phyloP scores from a whole-genome alignment of 2,329 filamentous ascomycete genomes.

The Clarireedia sp. region DNA sequence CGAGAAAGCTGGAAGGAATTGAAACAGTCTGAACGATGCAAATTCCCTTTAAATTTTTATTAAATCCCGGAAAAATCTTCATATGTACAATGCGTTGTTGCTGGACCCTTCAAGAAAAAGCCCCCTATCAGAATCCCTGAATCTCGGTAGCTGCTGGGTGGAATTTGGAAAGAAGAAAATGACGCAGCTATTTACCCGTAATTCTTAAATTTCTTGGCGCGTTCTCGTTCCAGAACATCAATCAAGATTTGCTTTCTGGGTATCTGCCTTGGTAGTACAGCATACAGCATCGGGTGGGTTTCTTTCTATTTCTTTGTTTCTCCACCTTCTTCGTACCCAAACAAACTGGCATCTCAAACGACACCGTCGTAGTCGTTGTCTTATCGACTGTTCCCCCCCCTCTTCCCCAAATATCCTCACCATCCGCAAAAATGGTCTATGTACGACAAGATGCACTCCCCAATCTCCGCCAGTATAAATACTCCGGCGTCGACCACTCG shows the following conservation, averaged over 20 bases:
- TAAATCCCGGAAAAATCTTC: background rate
- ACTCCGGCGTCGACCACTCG: constrained; percentile 85
- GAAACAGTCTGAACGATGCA: too few species aligned
- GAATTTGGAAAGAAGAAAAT: background rate
- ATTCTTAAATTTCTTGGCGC: constrained; percentile 10
- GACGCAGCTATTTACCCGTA: constrained; percentile 8
- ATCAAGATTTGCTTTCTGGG: constrained; percentile 2
- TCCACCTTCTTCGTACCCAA: too few species aligned
- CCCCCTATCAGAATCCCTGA: constrained; percentile 6
- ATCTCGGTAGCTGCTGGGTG: constrained; percentile 1
- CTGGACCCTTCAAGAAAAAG: background rate
- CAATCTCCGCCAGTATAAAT: constrained; percentile 90
- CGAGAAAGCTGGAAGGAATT: too few species aligned
- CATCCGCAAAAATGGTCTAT: constrained; percentile 67
- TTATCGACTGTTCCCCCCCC: too few species aligned
- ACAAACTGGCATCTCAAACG: too few species aligned
- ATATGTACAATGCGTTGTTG: constrained; percentile 1
- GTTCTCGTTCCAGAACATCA: constrained; percentile 7
- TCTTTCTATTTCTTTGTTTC: background rate
- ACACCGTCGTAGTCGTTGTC: too few species aligned
- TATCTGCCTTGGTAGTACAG: background rate
- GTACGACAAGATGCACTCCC: constrained; percentile 85
- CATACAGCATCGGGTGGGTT: too few species aligned
- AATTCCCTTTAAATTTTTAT: background rate
- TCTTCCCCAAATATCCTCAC: background rate